phyloP scores from a whole-genome alignment of 164 flowering plant genomes.

The Stephania japonica region DNA sequence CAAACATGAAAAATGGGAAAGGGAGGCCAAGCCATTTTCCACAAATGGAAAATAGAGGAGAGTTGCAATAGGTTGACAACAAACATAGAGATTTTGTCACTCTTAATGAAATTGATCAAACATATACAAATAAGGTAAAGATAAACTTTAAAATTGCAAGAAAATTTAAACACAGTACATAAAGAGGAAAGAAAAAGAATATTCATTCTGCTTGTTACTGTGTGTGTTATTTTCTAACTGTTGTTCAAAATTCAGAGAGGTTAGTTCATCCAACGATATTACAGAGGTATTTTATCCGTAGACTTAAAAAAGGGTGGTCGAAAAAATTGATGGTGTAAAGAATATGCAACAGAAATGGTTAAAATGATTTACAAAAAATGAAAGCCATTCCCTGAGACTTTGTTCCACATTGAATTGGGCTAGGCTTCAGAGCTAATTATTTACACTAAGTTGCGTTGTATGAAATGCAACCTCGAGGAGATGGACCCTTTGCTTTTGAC shows the following conservation, averaged over 20 bases:
- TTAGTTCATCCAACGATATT: background rate
- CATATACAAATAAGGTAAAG: no score
- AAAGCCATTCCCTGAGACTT: background rate
- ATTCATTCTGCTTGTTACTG: background rate
- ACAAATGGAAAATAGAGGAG: no score
- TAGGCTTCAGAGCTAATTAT: background rate
- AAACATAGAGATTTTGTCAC: no score
- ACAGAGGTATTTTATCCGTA: background rate
- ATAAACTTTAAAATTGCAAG: no score
- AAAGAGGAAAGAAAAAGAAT: background rate
- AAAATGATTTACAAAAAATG: background rate
- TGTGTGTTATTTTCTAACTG: background rate
- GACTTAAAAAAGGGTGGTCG: background rate
- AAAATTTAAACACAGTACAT: no score
- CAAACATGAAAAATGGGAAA: no score
- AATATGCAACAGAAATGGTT: background rate
- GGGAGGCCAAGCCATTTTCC: no score
- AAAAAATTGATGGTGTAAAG: background rate
- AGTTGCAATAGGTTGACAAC: no score
- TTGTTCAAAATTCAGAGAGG: background rate
- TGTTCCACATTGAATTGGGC: no score
- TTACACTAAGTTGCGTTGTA: background rate
- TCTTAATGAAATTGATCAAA: no score
- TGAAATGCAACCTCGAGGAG: background rate
- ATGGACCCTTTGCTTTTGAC: background rate